Evolutionary conservation across 148 eudicot genomes (phyloP), one percentile per base, ranked within the genome.

Genomic region (Agrostemma githago): DNA sequence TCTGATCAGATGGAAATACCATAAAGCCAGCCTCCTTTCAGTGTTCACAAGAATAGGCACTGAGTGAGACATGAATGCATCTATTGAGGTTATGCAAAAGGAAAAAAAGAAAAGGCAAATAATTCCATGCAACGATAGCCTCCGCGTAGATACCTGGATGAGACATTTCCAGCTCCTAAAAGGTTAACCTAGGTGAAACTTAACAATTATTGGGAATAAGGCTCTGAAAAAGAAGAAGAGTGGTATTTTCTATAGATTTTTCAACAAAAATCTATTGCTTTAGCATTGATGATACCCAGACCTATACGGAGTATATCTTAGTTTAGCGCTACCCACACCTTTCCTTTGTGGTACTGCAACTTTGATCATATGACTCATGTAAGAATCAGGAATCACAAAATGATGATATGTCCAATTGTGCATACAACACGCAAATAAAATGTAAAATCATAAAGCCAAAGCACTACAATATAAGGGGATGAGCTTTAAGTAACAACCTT

Each of bases 401-500:
- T 44, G 57, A 20, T 10, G 48, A 44, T 68, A 68, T 16, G 26
- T 3, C 42, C 11, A 26, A 26, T 26, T 26, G 34, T 26, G 34
- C 34, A 40, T 19, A 59, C 42, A 16, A 53, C 9, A 66, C 21
- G 20, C 39, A 17, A 37, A 16, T 8, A 43, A 44, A 66, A 65
- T 46, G 43, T 6, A 19, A 12, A 48, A 66, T 38, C 57, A 59
- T 3, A 76, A 44, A 61, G 59, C 62, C 8, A 8, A 48, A 68
- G 20, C n/a, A 61, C 19, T 38, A 44, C n/a, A 51, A 34, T 16
- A 62, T 43, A 70, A 80, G 65, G 77, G 3, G 39, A 72, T 72
- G 74, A 68, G 41, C 40, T 54, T 41, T 12, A 56, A 48, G 61
- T 43, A 79, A 74, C 39, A 68, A 90, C 99, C 97, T 95, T 95